Percentiles rank a stretch among this genome's conserved stretches.
phyloP scores from a whole-genome alignment of 176 grass and related monocot species.

The Carex littledalei region DNA sequence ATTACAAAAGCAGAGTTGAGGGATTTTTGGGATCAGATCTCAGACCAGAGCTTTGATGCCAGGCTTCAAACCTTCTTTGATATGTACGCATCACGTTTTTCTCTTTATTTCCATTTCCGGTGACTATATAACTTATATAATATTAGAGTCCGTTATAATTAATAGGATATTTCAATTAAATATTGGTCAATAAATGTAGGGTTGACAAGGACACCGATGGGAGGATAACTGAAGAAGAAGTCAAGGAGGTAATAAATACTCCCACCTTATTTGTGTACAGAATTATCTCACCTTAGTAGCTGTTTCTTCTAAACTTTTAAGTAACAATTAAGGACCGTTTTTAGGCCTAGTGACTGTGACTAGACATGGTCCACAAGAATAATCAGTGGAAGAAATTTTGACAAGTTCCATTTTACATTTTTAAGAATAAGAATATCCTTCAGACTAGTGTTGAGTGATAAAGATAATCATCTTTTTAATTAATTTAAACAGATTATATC shows the following conservation, averaged over 20 bases:
- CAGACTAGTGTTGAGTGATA: not conserved
- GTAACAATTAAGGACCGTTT: not conserved
- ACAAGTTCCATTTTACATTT: not conserved
- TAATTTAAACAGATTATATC: constrained; percentile 36
- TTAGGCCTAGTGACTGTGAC: not conserved
- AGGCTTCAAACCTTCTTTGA: constrained; percentile 52
- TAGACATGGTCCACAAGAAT: not conserved
- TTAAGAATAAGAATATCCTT: not conserved
- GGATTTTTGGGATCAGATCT: constrained; percentile 54
- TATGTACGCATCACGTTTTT: constrained; percentile 23
- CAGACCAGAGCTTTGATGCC: constrained; percentile 49
- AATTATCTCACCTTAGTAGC: not conserved
- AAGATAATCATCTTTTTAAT: not conserved
- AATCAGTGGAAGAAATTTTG: not conserved
- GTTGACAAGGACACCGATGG: constrained; percentile 46
- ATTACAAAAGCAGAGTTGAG: constrained; percentile 37
- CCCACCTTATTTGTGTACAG: not conserved
- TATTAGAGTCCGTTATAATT: not conserved
- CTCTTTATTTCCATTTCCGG: not conserved
- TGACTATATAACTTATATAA: not conserved
- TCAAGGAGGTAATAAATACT: constrained; percentile 35
- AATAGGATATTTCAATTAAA: not conserved
- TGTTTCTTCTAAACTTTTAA: not conserved
- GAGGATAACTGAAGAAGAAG: constrained; percentile 42
- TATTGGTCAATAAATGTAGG: constrained; percentile 21